Evolutionary conservation across 2,329 filamentous ascomycete species (phyloP).

Genomic region (Zalaria obscura): DNA sequence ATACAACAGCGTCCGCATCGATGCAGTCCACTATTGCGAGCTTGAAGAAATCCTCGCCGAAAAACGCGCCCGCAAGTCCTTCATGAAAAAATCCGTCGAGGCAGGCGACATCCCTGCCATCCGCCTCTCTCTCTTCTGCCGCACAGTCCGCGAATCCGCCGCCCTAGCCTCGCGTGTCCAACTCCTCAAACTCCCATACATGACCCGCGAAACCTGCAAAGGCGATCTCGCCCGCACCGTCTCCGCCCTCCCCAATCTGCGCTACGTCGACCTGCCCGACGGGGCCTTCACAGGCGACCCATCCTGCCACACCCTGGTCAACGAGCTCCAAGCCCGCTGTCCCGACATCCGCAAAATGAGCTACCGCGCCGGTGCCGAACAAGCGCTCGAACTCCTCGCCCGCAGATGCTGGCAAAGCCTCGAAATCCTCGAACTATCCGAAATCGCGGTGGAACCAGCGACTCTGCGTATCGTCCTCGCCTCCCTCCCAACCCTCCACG

Average conservation of each 20-base stretch:
- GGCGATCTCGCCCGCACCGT: slow-evolving; percentile 74
- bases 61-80: slow-evolving; percentile 56
- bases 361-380: slow-evolving; percentile 66
- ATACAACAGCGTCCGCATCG: slow-evolving; percentile 82
- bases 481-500: slow-evolving; percentile 51
- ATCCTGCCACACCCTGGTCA: slow-evolving; percentile 58
- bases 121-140: slow-evolving; percentile 64
- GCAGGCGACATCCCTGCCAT: slow-evolving; percentile 66
- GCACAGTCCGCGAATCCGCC: slow-evolving; percentile 67
- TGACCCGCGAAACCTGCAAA: slow-evolving; percentile 80
- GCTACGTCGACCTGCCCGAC: slow-evolving; percentile 81
- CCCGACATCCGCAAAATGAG: slow-evolving; percentile 79
- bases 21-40: slow-evolving; percentile 87
- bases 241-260: slow-evolving; percentile 69
- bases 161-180: slow-evolving; percentile 55
- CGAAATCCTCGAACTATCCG: slow-evolving; percentile 57
- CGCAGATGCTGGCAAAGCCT: slow-evolving; percentile 55
- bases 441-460: slow-evolving; percentile 54
- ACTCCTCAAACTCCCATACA: slow-evolving; percentile 83
- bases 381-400: slow-evolving; percentile 56
- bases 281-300: slow-evolving; percentile 74
- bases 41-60: slow-evolving; percentile 71
- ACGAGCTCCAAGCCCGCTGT: slow-evolving; percentile 75
- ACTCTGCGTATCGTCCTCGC: slow-evolving; percentile 58
- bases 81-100: slow-evolving; percentile 43